Percentiles rank a stretch among this genome's conserved stretches.
phyloP scores from a whole-genome alignment of 1,284 basidiomycete species.

The Coniferiporia sulphurascens region DNA sequence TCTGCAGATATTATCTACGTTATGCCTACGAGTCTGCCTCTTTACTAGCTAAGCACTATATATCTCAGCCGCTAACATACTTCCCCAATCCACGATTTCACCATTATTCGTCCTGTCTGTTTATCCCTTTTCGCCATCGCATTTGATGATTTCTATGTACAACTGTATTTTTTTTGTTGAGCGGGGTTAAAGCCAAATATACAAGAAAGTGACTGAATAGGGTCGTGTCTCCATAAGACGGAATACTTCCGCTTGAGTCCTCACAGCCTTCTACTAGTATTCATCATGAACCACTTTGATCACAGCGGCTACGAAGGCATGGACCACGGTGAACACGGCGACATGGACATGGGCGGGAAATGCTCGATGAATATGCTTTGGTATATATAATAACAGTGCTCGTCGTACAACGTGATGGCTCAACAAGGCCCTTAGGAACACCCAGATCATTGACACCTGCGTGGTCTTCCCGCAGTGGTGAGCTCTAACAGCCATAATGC shows the following conservation, averaged over 20 bases:
- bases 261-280: not conserved
- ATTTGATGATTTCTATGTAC: too few relatives aligned
- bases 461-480: slow-evolving; percentile 66
- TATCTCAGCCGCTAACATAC: too few relatives aligned
- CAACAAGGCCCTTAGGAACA: slow-evolving; percentile 49
- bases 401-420: not conserved
- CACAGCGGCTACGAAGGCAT: slow-evolving; percentile 41
- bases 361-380: slow-evolving; percentile 73
- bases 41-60: too few relatives aligned
- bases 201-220: too few relatives aligned
- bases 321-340: slow-evolving; percentile 35
- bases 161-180: too few relatives aligned
- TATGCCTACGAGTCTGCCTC: not conserved
- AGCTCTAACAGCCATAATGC: too few relatives aligned
- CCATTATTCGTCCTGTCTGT: too few relatives aligned
- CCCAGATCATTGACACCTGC: slow-evolving; percentile 68
- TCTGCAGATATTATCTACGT: not conserved
- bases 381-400: slow-evolving; percentile 29
- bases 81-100: too few relatives aligned
- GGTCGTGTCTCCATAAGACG: not conserved
- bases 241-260: not conserved
- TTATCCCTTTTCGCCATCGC: too few relatives aligned
- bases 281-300: slow-evolving; percentile 21
- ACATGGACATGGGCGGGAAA: slow-evolving; percentile 45
- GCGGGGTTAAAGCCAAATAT: too few relatives aligned